Evolutionary conservation across 441 rosid species (phyloP).

Genomic region (Daphne laureola): DNA sequence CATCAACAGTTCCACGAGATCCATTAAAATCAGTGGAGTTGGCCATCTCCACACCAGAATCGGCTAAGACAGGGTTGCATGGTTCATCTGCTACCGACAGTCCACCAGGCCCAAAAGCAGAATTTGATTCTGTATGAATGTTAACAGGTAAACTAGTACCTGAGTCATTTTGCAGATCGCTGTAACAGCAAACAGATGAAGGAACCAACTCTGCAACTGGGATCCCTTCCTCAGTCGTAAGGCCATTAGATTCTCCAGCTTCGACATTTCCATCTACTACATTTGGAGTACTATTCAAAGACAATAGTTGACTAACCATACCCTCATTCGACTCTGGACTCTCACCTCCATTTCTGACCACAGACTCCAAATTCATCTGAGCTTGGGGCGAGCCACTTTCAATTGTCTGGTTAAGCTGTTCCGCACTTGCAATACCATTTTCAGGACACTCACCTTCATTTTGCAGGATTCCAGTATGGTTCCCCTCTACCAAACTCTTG

Average conservation of each 20-base stretch:
- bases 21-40: conserved; percentile 27
- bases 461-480: conserved; percentile 40
- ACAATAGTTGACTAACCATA: conserved; percentile 46
- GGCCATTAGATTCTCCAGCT: conserved; percentile 52
- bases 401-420: conserved; percentile 28
- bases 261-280: conserved; percentile 71
- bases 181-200: conserved; percentile 36
- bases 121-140: conserved; percentile 29
- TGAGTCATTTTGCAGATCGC: conserved; percentile 26
- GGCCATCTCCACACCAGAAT: conserved; percentile 34
- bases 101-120: conserved; percentile 23
- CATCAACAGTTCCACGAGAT: conserved; percentile 45
- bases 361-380: conserved; percentile 26
- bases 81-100: conserved; percentile 25
- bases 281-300: conserved; percentile 44
- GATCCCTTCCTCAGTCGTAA: conserved; percentile 36
- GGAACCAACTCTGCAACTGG: conserved; percentile 32
- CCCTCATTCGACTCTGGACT: conserved; percentile 32
- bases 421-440: conserved; percentile 26
- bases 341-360: conserved; percentile 26
- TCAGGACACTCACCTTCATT: conserved; percentile 46
- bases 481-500: conserved; percentile 36
- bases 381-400: conserved; percentile 32
- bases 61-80: conserved; percentile 17
- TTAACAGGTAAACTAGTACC: conserved; percentile 30